A percentile compares a stretch with the other conserved stretches of the same genome.
These are phyloP conservation scores for Hypoxylon sp. DNA, from an alignment of 2,329 filamentous ascomycete species.

Conservation along the genomic window DNA sequence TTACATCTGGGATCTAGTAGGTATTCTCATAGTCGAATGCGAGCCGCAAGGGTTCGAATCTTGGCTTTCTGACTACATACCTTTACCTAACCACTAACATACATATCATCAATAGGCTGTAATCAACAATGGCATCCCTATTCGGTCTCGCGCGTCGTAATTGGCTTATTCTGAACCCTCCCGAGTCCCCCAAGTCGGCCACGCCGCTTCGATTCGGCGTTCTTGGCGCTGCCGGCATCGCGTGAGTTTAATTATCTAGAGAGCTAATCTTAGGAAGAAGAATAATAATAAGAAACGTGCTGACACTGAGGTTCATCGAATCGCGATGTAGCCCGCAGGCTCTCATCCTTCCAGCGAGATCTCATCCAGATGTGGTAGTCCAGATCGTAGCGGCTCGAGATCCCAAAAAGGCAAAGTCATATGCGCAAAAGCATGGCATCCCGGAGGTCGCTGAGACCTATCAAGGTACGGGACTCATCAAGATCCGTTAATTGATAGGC, in stretches of 20 bases:
- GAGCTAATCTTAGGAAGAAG: background rate
- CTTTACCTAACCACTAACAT: background rate
- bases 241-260: constrained; percentile 50
- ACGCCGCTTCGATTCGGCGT: constrained; percentile 56
- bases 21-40: constrained; percentile 14
- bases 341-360: constrained; percentile 62
- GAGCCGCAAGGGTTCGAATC: constrained; percentile 3
- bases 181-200: constrained; percentile 39
- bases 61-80: background rate
- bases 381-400: constrained; percentile 66
- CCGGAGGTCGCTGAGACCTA: constrained; percentile 63
- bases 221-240: constrained; percentile 57
- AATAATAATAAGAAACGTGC: background rate
- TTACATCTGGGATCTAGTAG: constrained; percentile 8
- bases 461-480: constrained; percentile 55
- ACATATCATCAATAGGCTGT: background rate
- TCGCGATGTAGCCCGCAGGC: constrained; percentile 52
- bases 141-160: constrained; percentile 43
- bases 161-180: constrained; percentile 43
- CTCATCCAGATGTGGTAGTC: constrained; percentile 66
- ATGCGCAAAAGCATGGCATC: constrained; percentile 65
- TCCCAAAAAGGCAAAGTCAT: constrained; percentile 59
- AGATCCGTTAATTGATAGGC: background rate
- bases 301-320: background rate
- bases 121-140: constrained; percentile 40